Base-by-base conservation (phyloP, 1,284 basidiomycete genomes). In the Phellinidium pouzarii region DNA sequence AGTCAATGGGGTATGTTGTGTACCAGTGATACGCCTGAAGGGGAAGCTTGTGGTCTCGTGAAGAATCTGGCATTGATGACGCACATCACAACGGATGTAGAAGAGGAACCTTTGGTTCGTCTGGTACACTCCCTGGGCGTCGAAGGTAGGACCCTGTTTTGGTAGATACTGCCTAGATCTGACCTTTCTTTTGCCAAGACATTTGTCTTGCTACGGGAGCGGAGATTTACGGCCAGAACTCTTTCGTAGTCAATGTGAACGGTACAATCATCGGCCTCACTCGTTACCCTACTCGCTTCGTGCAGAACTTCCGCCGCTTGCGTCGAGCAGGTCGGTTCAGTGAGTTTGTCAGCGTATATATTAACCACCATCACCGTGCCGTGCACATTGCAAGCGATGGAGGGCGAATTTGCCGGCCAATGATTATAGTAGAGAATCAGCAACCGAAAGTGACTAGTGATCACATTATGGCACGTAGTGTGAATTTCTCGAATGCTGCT, bases 51-150 rank as follows among this genome's bases (percentile, higher is more conserved):
- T 66, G 96, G 96, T 48, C 73, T 99, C 55, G 97, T 99, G 46
- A 99, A 99, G 75, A 99, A 99, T 69, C 72, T 99, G 54, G 97
- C 96, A 2, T 77, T 99, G 40, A 99, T 99, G 94, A 99, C 97
- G 2, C 97, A 99, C 69, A 99, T 99, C 68, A 99, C 96, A 11
- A 99, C 97, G 22, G 97, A 99, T 68, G 94, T 95, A 17, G 94
- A 96, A 58, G 96, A 99, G 68, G 91, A 87, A 58, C 94, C 96
- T 2, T 91, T 99, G 56, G 83, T 92, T 61, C 80, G 84, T 56
- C 74, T 98, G 42, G 87, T 92, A 2, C 96, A 89, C 69, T 87
- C 96, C 80, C 80, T 99, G 25, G 97, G 96, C 27, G 88, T 96
- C 19, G 94, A 99, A 80, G 90, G 91, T 87, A 52, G 53, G 44